Evolutionary conservation across 1,139 yeast genomes (phyloP), one percentile per base, ranked within the genome.

Genomic region (Taiozyma sp.): DNA sequence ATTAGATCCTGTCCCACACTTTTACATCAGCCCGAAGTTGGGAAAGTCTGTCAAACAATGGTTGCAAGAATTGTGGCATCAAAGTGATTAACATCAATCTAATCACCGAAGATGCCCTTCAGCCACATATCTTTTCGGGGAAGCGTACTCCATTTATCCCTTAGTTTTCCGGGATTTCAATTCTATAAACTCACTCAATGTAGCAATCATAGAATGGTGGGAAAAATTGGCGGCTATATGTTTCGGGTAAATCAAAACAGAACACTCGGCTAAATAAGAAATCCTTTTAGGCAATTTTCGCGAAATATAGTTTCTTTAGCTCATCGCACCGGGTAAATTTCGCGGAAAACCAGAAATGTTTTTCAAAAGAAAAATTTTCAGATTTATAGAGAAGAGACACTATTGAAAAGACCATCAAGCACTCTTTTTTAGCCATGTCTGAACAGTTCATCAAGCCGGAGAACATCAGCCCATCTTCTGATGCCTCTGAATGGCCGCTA

Each of bases 401-500:
- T 22, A 38, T 16, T 23, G 6, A 4, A 38, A 19, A 19, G 24
- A 13, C 2, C 24, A 9, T 9, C 14, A 9, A 38, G 23, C n/a
- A 38, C 24, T 14, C 8, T 4, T 19, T 19, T 14, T 4, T 5
- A 24, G 14, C 24, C 41, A 38, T 38, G 41, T 38, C 41, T 65
- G 87, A 83, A 67, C 81, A 73, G 67, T 78, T 87, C 72, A 93
- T 93, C 75, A 91, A 91, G 79, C 99, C 99, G 51, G 96, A 91
- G 71, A 76, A 80, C 61, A 80, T 84, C 58, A 79, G 85, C 56
- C 89, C 96, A 47, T 74, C 92, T 43, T 83, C 83, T 62, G 95
- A 92, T 72, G 87, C 98, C 55, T 84, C 96, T 56, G 88, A 87
- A 61, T 93, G 98, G 99, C 99, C 99, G 46, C 79, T 93, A 66